Evolutionary conservation across 2,329 filamentous ascomycete genomes (phyloP), one percentile per base, ranked within the genome.

Genomic region (Trichoderma breve): DNA sequence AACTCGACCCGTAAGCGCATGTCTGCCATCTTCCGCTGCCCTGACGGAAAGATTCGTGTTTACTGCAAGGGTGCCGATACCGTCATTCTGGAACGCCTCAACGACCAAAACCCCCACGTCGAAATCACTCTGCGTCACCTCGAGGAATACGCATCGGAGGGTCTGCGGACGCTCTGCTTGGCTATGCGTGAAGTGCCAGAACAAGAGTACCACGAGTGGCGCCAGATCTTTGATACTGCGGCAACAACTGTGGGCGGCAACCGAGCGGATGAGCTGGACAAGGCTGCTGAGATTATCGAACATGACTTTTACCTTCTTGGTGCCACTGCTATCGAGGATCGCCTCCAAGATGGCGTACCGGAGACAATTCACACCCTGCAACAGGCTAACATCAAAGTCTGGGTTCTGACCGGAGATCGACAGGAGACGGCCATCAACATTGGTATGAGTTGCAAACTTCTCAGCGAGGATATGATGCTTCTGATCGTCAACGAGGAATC

Each of bases 361-460:
- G 96, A 99, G 81, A 99, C 96, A 0, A 99, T 99, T 72, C 94
- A 98, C 81, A 99, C 96, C 0, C 86, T 99, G 32, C 97, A 99
- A 81, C 93, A 95, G 75, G 96, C 97, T 28, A 95, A 95, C 68
- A 98, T 99, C 86, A 99, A 99, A 83, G 92, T 99, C 70, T 99
- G 96, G 96, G 96, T 99, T 24, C 83, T 99, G 81, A 99, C 96
- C 51, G 96, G 96, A 77, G 96, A 99, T 85, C 90, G 96, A 77
- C 97, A 99, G 83, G 96, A 99, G 82, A 99, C 96, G 32, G 96
- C 96, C 71, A 99, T 99, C 88, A 99, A 99, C 81, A 99, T 99
- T 76, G 96, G 97, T 75, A 99, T 99, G 96, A 98, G 94, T 81
- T 99, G 96, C 84, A 98, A 98, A 83, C 88, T 99, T 64, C 93